Evolutionary conservation across 2,329 filamentous ascomycete genomes (phyloP).

Genomic region (Akanthomyces uredinophilus): DNA sequence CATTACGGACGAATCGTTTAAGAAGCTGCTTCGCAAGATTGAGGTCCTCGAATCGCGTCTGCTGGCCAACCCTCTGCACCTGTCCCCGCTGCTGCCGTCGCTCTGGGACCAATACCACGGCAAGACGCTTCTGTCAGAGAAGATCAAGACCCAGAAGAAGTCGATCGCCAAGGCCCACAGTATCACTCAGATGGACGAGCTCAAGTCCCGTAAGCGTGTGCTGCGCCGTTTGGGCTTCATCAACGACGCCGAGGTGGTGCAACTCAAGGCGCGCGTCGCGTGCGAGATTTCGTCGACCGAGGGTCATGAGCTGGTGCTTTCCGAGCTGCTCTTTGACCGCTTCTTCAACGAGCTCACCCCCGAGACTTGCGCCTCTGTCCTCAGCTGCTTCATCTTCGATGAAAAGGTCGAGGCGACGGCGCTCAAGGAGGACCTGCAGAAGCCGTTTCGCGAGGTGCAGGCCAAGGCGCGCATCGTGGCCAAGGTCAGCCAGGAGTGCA

Average conservation of each 20-base stretch:
- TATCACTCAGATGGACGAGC: slow-evolving; percentile 88
- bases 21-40: slow-evolving; percentile 89
- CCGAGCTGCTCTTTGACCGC: slow-evolving; percentile 89
- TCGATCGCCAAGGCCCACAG: slow-evolving; percentile 79
- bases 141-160: slow-evolving; percentile 86
- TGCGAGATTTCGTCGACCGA: slow-evolving; percentile 92
- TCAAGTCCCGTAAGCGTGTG: slow-evolving; percentile 93
- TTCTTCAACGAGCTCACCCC: slow-evolving; percentile 96
- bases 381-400: slow-evolving; percentile 96
- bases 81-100: slow-evolving; percentile 75
- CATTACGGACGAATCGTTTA: slow-evolving; percentile 88
- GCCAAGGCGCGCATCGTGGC: slow-evolving; percentile 82
- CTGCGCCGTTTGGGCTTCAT: slow-evolving; percentile 92
- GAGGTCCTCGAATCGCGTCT: slow-evolving; percentile 91
- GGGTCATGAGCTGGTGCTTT: slow-evolving; percentile 88
- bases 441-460: slow-evolving; percentile 82
- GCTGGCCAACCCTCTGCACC: slow-evolving; percentile 83
- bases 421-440: slow-evolving; percentile 77
- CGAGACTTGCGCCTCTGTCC: slow-evolving; percentile 76
- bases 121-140: slow-evolving; percentile 69
- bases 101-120: slow-evolving; percentile 82
- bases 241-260: slow-evolving; percentile 90
- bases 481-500: slow-evolving; percentile 92
- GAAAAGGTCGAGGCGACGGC: slow-evolving; percentile 80
- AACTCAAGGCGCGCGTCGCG: slow-evolving; percentile 93